A percentile compares a stretch with the other conserved stretches of the same genome.
Conservation (phyloP, 2,329 filamentous ascomycete species). For the Bisporella sp. region DNA sequence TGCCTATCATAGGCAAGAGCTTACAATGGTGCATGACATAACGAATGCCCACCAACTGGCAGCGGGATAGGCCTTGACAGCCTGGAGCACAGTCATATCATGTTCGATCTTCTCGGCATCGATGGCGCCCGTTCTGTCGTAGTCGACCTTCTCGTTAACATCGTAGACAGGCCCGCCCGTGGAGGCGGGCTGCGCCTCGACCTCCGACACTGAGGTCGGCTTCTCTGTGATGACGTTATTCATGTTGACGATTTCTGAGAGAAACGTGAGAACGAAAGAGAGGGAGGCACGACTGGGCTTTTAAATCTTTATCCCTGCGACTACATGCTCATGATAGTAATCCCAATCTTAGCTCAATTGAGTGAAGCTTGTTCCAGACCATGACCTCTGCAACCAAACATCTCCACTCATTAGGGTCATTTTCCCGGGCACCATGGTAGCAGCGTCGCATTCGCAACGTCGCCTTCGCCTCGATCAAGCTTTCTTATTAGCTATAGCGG, state of each 20-base stretch:
- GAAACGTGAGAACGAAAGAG: constrained; percentile 23
- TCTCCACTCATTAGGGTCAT: constrained; percentile 12
- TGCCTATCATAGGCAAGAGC: constrained; percentile 5
- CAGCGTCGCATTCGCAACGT: too few relatives aligned
- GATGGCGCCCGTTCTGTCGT: constrained; percentile 22
- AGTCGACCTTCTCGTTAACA: constrained; percentile 15
- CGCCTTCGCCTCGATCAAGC: too few relatives aligned
- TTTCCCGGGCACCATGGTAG: neutral
- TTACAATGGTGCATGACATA: constrained; percentile 48
- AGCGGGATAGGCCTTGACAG: constrained; percentile 44
- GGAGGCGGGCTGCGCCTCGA: constrained; percentile 19
- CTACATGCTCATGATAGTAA: neutral
- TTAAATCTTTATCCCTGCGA: constrained; percentile 16
- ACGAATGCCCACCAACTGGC: constrained; percentile 48
- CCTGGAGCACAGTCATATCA: constrained; percentile 40
- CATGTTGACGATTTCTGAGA: constrained; percentile 16
- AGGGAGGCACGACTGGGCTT: constrained; percentile 23
- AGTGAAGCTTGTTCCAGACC: constrained; percentile 17
- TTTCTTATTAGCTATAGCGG: too few relatives aligned
- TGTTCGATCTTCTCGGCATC: constrained; percentile 50
- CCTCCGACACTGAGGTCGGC: constrained; percentile 9
- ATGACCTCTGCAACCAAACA: constrained; percentile 5
- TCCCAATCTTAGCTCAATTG: constrained; percentile 10
- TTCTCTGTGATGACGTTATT: constrained; percentile 12
- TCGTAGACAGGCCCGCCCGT: constrained; percentile 26